phyloP scores from a whole-genome alignment of 495 filamentous ascomycete genomes.

The Penicillium riverlandense region DNA sequence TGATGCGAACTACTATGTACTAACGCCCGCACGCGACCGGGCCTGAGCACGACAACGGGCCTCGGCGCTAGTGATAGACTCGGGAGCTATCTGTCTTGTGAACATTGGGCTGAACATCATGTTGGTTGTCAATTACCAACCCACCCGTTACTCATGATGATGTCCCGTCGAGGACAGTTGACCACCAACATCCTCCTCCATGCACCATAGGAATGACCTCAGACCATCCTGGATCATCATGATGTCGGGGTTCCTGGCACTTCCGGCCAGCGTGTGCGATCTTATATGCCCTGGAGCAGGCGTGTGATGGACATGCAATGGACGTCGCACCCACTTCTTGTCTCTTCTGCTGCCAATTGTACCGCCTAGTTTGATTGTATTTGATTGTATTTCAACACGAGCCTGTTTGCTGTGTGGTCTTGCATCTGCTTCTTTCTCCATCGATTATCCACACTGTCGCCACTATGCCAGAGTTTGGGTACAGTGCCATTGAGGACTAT shows the following conservation, averaged over 20 bases:
- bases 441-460: neutral
- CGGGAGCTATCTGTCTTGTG: too few relatives aligned
- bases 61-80: too few relatives aligned
- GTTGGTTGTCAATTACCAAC: neutral
- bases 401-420: too few relatives aligned
- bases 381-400: neutral
- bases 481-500: constrained; percentile 67
- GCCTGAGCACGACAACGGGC: too few relatives aligned
- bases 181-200: neutral
- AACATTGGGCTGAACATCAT: too few relatives aligned
- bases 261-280: constrained; percentile 4
- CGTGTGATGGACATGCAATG: neutral
- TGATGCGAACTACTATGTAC: too few relatives aligned
- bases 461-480: constrained; percentile 28
- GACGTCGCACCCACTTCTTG: neutral
- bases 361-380: neutral
- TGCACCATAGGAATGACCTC: constrained; percentile 21
- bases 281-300: constrained; percentile 8
- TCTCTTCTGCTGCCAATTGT: neutral
- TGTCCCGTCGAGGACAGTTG: constrained; percentile 1
- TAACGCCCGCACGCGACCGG: too few relatives aligned
- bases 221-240: constrained; percentile 19
- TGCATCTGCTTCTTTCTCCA: too few relatives aligned
- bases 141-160: constrained; percentile 6
- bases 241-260: constrained; percentile 15